Conservation (phyloP, 2,329 filamentous ascomycete genomes). For the Colletotrichum sp. region DNA sequence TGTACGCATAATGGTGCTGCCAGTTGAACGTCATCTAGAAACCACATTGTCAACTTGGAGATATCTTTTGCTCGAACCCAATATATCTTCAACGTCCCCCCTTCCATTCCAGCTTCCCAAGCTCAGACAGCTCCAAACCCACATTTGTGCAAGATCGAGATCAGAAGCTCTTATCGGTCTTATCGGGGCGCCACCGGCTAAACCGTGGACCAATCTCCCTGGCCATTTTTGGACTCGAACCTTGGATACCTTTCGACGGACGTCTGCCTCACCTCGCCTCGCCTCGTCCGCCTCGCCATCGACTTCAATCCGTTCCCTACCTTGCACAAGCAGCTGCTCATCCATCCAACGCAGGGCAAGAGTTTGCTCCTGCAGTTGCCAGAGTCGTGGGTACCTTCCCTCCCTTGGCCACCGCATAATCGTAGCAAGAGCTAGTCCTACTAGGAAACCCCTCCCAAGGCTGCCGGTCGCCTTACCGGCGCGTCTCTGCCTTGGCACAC, state of each 20-base stretch:
- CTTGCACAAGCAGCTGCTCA: not conserved
- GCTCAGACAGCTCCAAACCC: not conserved
- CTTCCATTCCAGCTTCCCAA: not conserved
- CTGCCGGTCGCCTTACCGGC: slow-evolving; percentile 2
- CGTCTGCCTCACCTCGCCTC: not conserved
- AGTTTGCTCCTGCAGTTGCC: not conserved
- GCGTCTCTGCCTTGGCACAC: slow-evolving; percentile 1
- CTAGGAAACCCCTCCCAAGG: slow-evolving; percentile 1
- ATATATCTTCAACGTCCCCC: not conserved
- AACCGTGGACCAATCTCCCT: slow-evolving; percentile 7
- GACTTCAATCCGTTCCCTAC: not conserved
- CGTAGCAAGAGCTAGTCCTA: not conserved
- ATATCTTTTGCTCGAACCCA: not conserved
- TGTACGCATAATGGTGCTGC: not conserved
- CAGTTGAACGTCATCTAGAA: not conserved
- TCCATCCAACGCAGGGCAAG: not conserved
- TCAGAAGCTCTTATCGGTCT: slow-evolving; percentile 15
- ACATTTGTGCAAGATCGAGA: not conserved
- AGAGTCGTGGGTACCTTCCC: not conserved
- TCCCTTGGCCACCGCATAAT: not conserved
- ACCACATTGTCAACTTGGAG: not conserved
- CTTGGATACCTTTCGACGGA: not conserved
- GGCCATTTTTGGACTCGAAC: slow-evolving; percentile 8
- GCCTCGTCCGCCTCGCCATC: not conserved
- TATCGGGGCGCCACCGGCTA: slow-evolving; percentile 2